Conservation (phyloP, 2,329 filamentous ascomycete species). For the Stagonosporopsis cucurbitacearum region DNA sequence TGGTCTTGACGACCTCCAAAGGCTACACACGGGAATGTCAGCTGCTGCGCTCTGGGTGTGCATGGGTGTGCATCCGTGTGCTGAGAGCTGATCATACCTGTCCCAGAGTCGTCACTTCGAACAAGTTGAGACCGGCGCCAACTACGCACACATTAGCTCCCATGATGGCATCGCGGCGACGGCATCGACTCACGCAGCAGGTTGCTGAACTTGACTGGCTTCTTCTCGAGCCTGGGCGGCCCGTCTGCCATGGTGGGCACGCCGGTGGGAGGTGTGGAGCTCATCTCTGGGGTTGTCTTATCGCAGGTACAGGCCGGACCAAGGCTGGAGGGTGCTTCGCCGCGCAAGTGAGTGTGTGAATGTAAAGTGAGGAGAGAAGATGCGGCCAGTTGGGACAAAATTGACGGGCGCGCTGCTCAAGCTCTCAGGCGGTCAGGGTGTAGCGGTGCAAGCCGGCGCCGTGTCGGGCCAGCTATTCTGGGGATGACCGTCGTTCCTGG, state of each 20-base stretch:
- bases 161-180: background rate
- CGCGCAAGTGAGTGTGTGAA: constrained; percentile 56
- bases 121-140: constrained; percentile 92
- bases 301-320: constrained; percentile 82
- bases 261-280: constrained; percentile 55
- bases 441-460: constrained; percentile 19
- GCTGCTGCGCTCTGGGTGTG: constrained; percentile 17
- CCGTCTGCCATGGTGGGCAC: constrained; percentile 50
- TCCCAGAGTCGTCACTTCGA: constrained; percentile 78
- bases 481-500: constrained; percentile 12
- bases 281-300: constrained; percentile 60
- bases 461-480: constrained; percentile 21
- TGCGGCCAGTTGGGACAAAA: constrained; percentile 11
- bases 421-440: constrained; percentile 29
- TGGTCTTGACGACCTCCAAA: constrained; percentile 98
- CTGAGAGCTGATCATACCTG: constrained; percentile 55
- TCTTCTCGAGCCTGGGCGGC: constrained; percentile 83
- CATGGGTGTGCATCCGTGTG: background rate
- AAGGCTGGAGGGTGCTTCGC: constrained; percentile 94
- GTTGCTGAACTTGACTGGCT: constrained; percentile 99
- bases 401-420: constrained; percentile 15
- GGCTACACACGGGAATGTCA: constrained; percentile 71
- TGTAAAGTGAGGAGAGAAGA: constrained; percentile 24
- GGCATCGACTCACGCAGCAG: constrained; percentile 68
- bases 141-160: constrained; percentile 55